A percentile compares a stretch with the other conserved stretches of the same genome.
Evolutionary conservation across 73 alveolate genomes (phyloP).

Genomic region (Blepharisma japonicum): DNA sequence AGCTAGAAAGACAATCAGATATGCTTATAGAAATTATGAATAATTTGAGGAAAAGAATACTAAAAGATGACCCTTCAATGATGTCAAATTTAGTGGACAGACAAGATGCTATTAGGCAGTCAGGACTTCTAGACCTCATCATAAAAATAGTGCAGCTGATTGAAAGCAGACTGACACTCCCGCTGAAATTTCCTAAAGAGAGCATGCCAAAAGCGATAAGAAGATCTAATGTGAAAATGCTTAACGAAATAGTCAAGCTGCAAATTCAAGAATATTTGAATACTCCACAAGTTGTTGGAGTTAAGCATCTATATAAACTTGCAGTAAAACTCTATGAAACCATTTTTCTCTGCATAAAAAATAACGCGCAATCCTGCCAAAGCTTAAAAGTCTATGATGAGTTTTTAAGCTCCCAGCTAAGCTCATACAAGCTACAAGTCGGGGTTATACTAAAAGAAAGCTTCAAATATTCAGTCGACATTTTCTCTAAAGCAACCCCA

Average conservation of each 20-base stretch:
- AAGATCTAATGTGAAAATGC: neutral
- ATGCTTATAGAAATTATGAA: neutral
- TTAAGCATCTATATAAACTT: neutral
- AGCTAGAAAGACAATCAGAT: neutral
- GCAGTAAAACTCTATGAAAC: neutral
- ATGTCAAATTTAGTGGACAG: neutral
- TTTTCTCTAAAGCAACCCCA: neutral
- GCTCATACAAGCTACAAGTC: neutral
- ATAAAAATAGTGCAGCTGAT: neutral
- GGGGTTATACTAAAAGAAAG: slow-evolving; percentile 5
- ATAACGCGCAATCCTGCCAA: neutral
- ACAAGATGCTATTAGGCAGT: slow-evolving; percentile 1
- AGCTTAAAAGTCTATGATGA: neutral
- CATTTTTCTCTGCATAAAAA: neutral
- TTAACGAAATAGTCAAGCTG: neutral
- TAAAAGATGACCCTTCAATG: neutral
- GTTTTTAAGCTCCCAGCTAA: slow-evolving; percentile 5
- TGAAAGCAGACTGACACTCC: slow-evolving; percentile 8
- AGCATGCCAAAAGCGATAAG: neutral
- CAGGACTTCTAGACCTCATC: slow-evolving; percentile 10
- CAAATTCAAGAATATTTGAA: neutral
- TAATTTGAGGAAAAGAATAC: neutral
- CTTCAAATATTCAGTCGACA: neutral
- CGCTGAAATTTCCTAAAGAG: slow-evolving; percentile 6
- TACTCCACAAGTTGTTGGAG: slow-evolving; percentile 15